These are phyloP conservation scores for Lactifluus piperatus DNA, from an alignment of 768 basidiomycete genomes.

Conservation along the genomic window DNA sequence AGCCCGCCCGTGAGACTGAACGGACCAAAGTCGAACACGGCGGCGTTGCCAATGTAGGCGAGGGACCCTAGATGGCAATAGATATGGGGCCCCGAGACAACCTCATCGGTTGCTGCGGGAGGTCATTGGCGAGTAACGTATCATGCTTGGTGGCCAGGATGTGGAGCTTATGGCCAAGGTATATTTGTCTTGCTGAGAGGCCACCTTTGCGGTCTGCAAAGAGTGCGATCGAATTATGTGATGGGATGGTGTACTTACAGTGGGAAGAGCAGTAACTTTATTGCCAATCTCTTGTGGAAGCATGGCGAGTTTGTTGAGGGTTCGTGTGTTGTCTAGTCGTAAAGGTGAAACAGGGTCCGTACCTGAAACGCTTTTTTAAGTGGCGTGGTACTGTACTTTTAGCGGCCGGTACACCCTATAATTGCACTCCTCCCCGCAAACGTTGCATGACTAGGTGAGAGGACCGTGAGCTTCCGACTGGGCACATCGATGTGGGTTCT, in stretches of 20 bases:
- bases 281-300: slow-evolving; percentile 80
- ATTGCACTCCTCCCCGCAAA: slow-evolving; percentile 68
- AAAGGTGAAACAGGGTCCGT: slow-evolving; percentile 77
- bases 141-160: slow-evolving; percentile 51
- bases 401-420: slow-evolving; percentile 38
- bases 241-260: slow-evolving; percentile 41
- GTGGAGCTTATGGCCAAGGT: slow-evolving; percentile 82
- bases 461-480: slow-evolving; percentile 74
- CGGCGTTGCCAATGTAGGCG: slow-evolving; percentile 80
- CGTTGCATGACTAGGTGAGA: slow-evolving; percentile 77
- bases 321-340: slow-evolving; percentile 80
- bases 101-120: slow-evolving; percentile 51
- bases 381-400: background rate
- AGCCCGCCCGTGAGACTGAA: slow-evolving; percentile 86
- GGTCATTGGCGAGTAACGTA: slow-evolving; percentile 38
- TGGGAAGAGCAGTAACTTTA: slow-evolving; percentile 90
- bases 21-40: slow-evolving; percentile 84
- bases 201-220: slow-evolving; percentile 90
- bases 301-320: slow-evolving; percentile 80
- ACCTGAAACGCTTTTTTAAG: slow-evolving; percentile 34
- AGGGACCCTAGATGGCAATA: slow-evolving; percentile 63
- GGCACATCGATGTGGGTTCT: slow-evolving; percentile 74
- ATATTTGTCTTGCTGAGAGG: slow-evolving; percentile 93
- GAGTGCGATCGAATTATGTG: background rate
- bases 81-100: slow-evolving; percentile 61